Evolutionary conservation across 176 grass and related monocot genomes (phyloP).

Genomic region (Elymus sibiricus): DNA sequence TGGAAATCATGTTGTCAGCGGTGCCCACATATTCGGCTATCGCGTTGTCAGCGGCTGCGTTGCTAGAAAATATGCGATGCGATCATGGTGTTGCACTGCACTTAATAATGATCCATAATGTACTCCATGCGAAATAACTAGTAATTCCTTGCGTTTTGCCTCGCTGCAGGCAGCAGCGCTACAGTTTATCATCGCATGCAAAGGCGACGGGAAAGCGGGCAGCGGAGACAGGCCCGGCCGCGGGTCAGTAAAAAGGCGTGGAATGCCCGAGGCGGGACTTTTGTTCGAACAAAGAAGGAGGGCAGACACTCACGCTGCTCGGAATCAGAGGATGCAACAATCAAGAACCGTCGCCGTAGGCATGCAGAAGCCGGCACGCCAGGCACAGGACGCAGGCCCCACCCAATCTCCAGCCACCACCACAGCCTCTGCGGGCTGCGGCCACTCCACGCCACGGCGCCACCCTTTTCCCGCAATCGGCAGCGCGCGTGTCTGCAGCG

Average conservation of each 20-base stretch:
- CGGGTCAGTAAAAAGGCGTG: not conserved
- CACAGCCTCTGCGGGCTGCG: no score
- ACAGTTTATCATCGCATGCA: no score
- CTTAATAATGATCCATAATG: no score
- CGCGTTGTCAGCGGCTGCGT: not conserved
- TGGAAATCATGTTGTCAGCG: no score
- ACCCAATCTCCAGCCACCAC: not conserved
- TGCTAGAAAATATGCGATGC: not conserved
- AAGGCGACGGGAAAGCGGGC: no score
- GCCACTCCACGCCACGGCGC: not conserved
- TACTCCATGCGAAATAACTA: no score
- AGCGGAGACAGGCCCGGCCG: not conserved
- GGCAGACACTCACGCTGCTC: not conserved
- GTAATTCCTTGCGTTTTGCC: no score
- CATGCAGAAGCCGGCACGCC: slow-evolving; percentile 11
- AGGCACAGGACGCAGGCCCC: not conserved
- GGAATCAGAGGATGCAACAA: not conserved
- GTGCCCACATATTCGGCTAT: not conserved
- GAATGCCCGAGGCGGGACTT: slow-evolving; percentile 36
- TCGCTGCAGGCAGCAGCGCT: no score
- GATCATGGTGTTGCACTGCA: not conserved
- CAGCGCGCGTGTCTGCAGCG: slow-evolving; percentile 9
- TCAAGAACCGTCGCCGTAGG: not conserved
- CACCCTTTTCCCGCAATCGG: not conserved
- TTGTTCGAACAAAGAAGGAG: slow-evolving; percentile 32